phyloP scores from a whole-genome alignment of 768 basidiomycete species.

The Leucosporidium yakuticum region DNA sequence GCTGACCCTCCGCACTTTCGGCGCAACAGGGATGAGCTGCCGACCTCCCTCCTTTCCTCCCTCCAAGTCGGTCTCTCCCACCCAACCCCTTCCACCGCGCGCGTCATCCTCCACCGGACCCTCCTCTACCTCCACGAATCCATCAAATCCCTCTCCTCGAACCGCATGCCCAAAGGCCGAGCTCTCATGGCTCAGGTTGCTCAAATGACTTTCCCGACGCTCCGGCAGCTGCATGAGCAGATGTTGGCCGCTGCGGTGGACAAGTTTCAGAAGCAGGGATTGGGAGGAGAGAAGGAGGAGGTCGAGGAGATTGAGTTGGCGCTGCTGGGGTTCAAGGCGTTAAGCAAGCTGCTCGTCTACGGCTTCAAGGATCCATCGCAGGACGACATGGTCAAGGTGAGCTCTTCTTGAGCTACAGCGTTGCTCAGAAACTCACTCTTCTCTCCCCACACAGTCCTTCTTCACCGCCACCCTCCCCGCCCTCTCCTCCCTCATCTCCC shows the following conservation, averaged over 20 bases:
- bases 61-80: conserved; percentile 53
- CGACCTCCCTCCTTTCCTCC: conserved; percentile 53
- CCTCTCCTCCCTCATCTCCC: conserved; percentile 12
- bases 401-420: background rate
- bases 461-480: conserved; percentile 23
- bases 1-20: background rate
- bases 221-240: conserved; percentile 60
- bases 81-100: conserved; percentile 47
- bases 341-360: conserved; percentile 61
- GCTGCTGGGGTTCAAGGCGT: conserved; percentile 68
- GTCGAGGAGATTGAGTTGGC: conserved; percentile 53
- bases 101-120: conserved; percentile 29
- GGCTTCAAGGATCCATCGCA: conserved; percentile 56
- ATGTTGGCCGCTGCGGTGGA: conserved; percentile 48
- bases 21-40: conserved; percentile 55
- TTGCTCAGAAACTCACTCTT: background rate
- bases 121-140: conserved; percentile 32
- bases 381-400: conserved; percentile 25
- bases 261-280: conserved; percentile 37
- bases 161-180: conserved; percentile 34
- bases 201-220: conserved; percentile 51
- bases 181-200: conserved; percentile 44
- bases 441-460: conserved; percentile 13
- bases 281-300: conserved; percentile 41
- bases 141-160: conserved; percentile 34